Base-by-base conservation (phyloP, 2,329 filamentous ascomycete species). In the Aureobasidium lini region DNA sequence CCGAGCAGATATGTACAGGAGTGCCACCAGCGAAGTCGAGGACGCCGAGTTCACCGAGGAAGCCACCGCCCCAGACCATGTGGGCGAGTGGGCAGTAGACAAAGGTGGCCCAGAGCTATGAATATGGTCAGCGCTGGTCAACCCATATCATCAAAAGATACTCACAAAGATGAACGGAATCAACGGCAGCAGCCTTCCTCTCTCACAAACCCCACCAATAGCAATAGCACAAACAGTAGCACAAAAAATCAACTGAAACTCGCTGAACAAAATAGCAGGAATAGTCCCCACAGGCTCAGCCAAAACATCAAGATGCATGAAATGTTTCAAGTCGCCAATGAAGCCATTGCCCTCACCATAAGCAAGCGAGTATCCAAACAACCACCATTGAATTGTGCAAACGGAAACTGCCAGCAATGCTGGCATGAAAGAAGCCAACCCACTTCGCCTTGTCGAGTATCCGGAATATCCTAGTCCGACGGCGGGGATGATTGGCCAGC, bases 181-280 rank as follows among this genome's bases (percentile, higher is more conserved):
- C 32, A 79, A 63, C 0, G 77, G 76, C 16, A 78, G 66, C 29
- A 80, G 65, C 23, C 77, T 68, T 0, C 77, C 77, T 37, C 77
- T 69, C 65, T 80, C 78, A 64, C 76, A 79, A 34, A 75, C 73
- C 13, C 77, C 77, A 6, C 78, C 78, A 8, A 80, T 72, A 1
- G 77, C 74, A 64, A 80, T 80, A 1, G 77, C 77, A 63, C 77
- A 80, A 1, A 81, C 77, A 0, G 77, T 80, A 0, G 78, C 77
- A 58, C 74, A 71, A 60, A 80, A 80, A 1, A 80, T 74, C 9
- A 80, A 67, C 67, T 81, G 78, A 57, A 80, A 80, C 65, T 79
- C 77, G 52, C 75, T 78, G 67, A 80, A 80, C 5, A 80, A 64
- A 11, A 80, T 75, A 6, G 77, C 77, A 0, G 78, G 77, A 46